Base-by-base conservation (phyloP, 441 rosid species). In the Biscutella laevigata region DNA sequence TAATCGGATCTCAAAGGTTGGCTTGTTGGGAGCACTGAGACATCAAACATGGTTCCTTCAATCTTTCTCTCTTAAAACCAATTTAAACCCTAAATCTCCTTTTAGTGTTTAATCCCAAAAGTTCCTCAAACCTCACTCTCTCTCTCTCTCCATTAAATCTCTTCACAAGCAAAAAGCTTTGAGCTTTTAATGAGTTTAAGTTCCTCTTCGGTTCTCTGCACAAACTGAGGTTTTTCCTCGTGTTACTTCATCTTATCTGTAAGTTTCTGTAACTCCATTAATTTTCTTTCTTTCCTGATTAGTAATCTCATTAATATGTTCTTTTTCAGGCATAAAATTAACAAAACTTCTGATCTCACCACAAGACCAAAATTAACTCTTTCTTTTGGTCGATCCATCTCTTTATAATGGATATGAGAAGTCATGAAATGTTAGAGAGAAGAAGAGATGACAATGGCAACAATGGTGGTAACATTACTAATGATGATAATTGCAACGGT, bases 1-100 rank as follows among this genome's bases (percentile, higher is more conserved):
- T 78, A 83, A 81, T 80, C 74, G 40, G 56, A 70, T 75, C 79
- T 70, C 70, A 45, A 59, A 57, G 76, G n/a, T 68, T 76, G 77
- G 66, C 75, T 69, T 84, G 95, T 78, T 79, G 92, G 89, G 59
- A 68, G 67, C 77, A 61, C 80, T 27, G 80, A 69, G 73, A 80
- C 86, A 81, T 61, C 59, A 57, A 49, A 20, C 65, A 57, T 53
- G 67, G 71, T 61, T 68, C 20, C 61, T 66, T 55, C 64, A 55
- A 19, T 60, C 62, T 54, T 39, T 21, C 42, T 7, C 26, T 6
- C 52, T 19, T 42, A 57, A 66, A 2, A 0, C 30, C 26, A 42
- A 12, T 66, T 66, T 34, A 36, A 37, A 60, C 33, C 52, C 20
- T 32, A 16, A 36, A 41, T 34, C 1, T 59, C 57, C 19, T 30